Evolutionary conservation across 441 rosid species (phyloP).

Genomic region (Adansonia grandidieri): DNA sequence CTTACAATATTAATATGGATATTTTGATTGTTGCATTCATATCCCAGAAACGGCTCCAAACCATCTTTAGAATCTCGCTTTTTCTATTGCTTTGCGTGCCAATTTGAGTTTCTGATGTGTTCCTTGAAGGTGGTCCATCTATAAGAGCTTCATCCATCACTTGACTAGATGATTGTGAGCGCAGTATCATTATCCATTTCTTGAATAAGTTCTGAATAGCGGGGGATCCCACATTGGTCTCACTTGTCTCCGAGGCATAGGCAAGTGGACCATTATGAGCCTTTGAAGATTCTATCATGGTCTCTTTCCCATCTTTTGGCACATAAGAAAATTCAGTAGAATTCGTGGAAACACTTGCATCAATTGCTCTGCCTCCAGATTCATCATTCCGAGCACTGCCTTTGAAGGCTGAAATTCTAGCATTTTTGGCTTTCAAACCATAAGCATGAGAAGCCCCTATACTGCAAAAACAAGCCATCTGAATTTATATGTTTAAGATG

Average conservation of each 20-base stretch:
- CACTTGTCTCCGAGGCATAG: conserved; percentile 63
- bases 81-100: conserved; percentile 40
- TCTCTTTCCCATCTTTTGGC: conserved; percentile 67
- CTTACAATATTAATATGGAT: conserved; percentile 84
- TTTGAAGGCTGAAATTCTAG: conserved; percentile 76
- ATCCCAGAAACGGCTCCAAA: conserved; percentile 60
- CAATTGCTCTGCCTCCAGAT: conserved; percentile 55
- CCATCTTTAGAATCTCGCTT: conserved; percentile 43
- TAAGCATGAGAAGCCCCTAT: conserved; percentile 48
- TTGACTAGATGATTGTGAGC: conserved; percentile 49
- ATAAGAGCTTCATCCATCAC: conserved; percentile 51
- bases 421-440: conserved; percentile 54
- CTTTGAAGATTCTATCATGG: conserved; percentile 54
- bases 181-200: conserved; percentile 72
- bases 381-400: conserved; percentile 71
- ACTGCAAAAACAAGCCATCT: conserved; percentile 55
- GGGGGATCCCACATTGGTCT: conserved; percentile 59
- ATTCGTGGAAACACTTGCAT: conserved; percentile 55
- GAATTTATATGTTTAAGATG: conserved; percentile 26
- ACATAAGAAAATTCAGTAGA: conserved; percentile 69
- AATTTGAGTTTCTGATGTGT: conserved; percentile 35
- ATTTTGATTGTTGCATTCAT: conserved; percentile 75
- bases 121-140: conserved; percentile 48
- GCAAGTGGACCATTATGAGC: conserved; percentile 61
- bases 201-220: conserved; percentile 77